Base-by-base conservation (phyloP, 2,329 filamentous ascomycete genomes). In the Pseudonectria foliicola region DNA sequence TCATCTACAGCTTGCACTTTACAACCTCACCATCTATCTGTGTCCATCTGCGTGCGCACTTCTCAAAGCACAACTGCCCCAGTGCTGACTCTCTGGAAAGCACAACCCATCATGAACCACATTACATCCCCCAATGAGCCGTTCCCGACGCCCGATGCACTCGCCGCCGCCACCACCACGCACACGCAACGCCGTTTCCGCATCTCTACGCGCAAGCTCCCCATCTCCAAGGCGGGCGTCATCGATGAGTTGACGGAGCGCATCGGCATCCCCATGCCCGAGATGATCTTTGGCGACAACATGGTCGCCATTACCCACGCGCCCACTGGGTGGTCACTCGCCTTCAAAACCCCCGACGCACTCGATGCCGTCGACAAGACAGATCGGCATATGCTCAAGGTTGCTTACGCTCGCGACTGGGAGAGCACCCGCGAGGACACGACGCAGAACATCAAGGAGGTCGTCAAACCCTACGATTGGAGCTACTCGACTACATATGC, bases 221-320 rank as follows among this genome's bases (percentile, higher is more conserved):
- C 92, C 43, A 98, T 98, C 60, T 83, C 93, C 50, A 95, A 95
- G 62, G 80, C 89, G 29, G 84, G 75, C 6, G 85, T 88, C 33
- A 96, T 98, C 55, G 88, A 95, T 55, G 77, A 76, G 25, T 85
- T 98, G 77, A 80, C 81, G 27, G 70, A 72, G 38, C 77, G 75
- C 43, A 73, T 98, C 35, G 80, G 81, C 21, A 95, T 98, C 55
- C 80, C 90, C 13, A 78, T 90, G 27, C 92, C 92, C 7, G 92
- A 98, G 67, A 98, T 98, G 92, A 98, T 98, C 46, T 98, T 98
- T 57, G 92, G 92, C 42, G 89, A 98, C 68, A 98, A 98, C 61
- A 68, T 83, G 38, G 80, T 94, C 27, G 66, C 76, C 6, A 72
- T 98, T 40, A 70, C 79, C 34, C 87, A 96, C 64, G 43, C 66